Percentiles rank a stretch among this genome's conserved stretches.
These are phyloP conservation scores for Gastrolobium villosum DNA, from an alignment of 306 rosid genomes.

Conservation along the genomic window DNA sequence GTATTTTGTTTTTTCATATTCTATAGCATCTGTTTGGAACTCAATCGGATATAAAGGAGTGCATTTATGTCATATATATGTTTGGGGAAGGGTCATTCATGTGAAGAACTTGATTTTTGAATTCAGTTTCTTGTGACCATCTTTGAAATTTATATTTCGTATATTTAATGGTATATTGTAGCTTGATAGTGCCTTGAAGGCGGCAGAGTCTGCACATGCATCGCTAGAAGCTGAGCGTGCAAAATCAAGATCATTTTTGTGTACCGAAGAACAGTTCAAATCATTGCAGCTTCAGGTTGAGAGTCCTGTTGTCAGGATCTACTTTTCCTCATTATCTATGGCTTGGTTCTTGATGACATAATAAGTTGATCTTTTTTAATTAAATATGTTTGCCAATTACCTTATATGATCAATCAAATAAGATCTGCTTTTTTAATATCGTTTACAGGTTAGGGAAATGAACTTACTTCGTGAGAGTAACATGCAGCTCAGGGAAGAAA, in stretches of 20 bases:
- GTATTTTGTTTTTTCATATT: not conserved
- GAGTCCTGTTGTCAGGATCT: constrained; percentile 2
- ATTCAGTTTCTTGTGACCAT: not conserved
- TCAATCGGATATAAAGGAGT: not conserved
- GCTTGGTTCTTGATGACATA: constrained; percentile 8
- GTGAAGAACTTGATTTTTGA: not conserved
- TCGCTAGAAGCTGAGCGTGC: constrained; percentile 81
- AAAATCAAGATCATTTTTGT: constrained; percentile 77
- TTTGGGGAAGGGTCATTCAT: not conserved
- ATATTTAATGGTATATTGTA: constrained; percentile 44
- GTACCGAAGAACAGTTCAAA: constrained; percentile 89
- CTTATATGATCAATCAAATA: constrained; percentile 16
- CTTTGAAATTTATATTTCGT: not conserved
- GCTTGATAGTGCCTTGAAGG: constrained; percentile 91
- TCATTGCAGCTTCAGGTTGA: constrained; percentile 92
- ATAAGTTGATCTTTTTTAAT: constrained; percentile 1
- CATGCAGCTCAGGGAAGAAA: constrained; percentile 96
- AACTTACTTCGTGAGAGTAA: constrained; percentile 98
- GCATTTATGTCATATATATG: not conserved
- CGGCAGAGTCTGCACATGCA: constrained; percentile 80
- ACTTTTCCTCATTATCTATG: not conserved
- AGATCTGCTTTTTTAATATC: constrained; percentile 22
- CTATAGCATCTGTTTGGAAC: not conserved
- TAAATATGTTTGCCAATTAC: not conserved
- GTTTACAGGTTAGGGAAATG: constrained; percentile 84